phyloP scores from a whole-genome alignment of 2,329 filamentous ascomycete species.

The Macroventuria anomochaeta region DNA sequence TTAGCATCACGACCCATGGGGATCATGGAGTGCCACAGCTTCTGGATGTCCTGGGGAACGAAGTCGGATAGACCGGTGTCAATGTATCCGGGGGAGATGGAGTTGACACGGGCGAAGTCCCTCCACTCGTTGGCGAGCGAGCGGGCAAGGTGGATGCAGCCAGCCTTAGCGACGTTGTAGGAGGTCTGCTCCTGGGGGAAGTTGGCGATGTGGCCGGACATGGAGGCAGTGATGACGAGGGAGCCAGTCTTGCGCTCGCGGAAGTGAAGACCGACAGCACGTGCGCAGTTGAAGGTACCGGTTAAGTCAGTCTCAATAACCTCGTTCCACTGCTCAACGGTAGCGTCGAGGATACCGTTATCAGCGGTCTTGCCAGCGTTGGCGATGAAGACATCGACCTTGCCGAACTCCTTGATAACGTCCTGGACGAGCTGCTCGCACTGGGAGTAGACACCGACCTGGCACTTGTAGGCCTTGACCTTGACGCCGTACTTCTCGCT shows the following conservation, averaged over 20 bases:
- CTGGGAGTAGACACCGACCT: constrained; percentile 63
- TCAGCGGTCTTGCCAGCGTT: constrained; percentile 75
- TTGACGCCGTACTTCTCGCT: constrained; percentile 67
- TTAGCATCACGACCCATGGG: constrained; percentile 80
- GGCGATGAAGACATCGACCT: constrained; percentile 71
- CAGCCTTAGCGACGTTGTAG: constrained; percentile 64
- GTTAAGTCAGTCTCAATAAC: constrained; percentile 87
- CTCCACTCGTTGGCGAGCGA: constrained; percentile 74
- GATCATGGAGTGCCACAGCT: constrained; percentile 78
- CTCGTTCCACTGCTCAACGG: constrained; percentile 73
- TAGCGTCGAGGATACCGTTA: constrained; percentile 71
- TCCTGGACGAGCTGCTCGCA: constrained; percentile 64
- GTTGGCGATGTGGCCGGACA: constrained; percentile 86
- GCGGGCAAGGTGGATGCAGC: constrained; percentile 68
- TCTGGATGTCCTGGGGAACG: constrained; percentile 70
- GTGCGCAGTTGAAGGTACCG: constrained; percentile 86
- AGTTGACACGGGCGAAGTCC: constrained; percentile 72
- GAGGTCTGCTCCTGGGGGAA: constrained; percentile 71
- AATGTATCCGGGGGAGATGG: constrained; percentile 72
- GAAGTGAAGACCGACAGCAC: constrained; percentile 84
- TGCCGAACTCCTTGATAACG: constrained; percentile 72
- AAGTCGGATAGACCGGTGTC: constrained; percentile 72
- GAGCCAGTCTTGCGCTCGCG: constrained; percentile 68
- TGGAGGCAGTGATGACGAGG: constrained; percentile 71
- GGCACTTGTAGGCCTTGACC: constrained; percentile 71